phyloP scores from a whole-genome alignment of 805 yeast species.

The Debaryomyces hansenii region DNA sequence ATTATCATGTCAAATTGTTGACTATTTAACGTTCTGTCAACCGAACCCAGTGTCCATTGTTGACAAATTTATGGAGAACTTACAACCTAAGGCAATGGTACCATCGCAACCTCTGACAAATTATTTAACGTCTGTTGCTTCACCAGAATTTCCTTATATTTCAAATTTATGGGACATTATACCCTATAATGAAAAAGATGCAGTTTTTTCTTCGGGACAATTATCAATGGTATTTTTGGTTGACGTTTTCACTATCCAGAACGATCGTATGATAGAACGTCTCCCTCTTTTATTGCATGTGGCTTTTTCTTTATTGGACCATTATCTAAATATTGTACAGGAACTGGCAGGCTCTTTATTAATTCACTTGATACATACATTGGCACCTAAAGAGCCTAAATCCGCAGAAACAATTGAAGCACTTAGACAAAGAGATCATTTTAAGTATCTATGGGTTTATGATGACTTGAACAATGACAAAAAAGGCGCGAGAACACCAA shows the following conservation, averaged over 20 bases:
- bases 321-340: constrained; percentile 78
- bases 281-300: constrained; percentile 78
- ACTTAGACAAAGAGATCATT: constrained; percentile 52
- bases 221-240: constrained; percentile 81
- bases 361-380: constrained; percentile 67
- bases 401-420: constrained; percentile 57
- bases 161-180: constrained; percentile 69
- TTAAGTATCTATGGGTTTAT: constrained; percentile 69
- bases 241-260: constrained; percentile 69
- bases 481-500: constrained; percentile 79
- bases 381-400: constrained; percentile 54
- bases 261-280: constrained; percentile 57
- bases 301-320: constrained; percentile 80
- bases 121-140: constrained; percentile 24
- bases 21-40: constrained; percentile 62
- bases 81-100: constrained; percentile 88
- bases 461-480: constrained; percentile 79
- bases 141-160: constrained; percentile 60
- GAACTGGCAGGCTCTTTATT: constrained; percentile 80
- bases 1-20: constrained; percentile 76
- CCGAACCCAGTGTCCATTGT: constrained; percentile 48
- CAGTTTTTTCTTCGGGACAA: constrained; percentile 85
- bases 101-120: constrained; percentile 50
- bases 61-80: constrained; percentile 63
- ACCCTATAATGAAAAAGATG: constrained; percentile 55